Evolutionary conservation across 257 asterid genomes (phyloP).

Genomic region (Oldenlandia corymbosa): DNA sequence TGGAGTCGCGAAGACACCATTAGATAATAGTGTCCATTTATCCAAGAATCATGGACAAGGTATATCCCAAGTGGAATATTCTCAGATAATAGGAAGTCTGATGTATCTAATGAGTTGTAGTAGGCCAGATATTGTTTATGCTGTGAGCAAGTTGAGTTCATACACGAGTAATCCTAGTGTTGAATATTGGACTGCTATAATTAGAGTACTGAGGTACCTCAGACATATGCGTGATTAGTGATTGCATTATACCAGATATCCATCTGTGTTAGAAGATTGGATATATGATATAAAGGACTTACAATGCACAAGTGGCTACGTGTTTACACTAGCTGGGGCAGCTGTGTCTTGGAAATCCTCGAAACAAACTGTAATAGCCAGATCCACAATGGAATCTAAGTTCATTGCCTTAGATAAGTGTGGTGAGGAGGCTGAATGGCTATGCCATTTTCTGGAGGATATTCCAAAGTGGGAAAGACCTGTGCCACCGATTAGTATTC

Average conservation of each 20-base stretch:
- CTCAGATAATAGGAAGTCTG: not conserved
- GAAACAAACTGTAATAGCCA: not conserved
- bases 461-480: not conserved
- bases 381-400: slow-evolving; percentile 1
- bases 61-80: not conserved
- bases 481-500: not conserved
- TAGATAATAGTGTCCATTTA: not conserved
- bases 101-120: slow-evolving; percentile 6
- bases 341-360: slow-evolving; percentile 1
- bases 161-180: not conserved
- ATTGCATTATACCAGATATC: not conserved
- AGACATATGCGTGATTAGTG: not conserved
- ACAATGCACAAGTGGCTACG: no score
- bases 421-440: slow-evolving; percentile 3
- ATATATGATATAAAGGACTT: not conserved
- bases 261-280: not conserved
- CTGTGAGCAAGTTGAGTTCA: not conserved
- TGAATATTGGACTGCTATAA: not conserved
- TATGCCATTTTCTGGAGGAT: not conserved
- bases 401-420: not conserved
- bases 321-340: not conserved
- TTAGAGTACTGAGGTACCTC: not conserved
- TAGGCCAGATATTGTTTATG: not conserved
- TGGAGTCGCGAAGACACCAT: not conserved
- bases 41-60: not conserved